These are phyloP conservation scores for Bertia moriformis DNA, from an alignment of 2,329 filamentous ascomycete genomes.

Conservation along the genomic window DNA sequence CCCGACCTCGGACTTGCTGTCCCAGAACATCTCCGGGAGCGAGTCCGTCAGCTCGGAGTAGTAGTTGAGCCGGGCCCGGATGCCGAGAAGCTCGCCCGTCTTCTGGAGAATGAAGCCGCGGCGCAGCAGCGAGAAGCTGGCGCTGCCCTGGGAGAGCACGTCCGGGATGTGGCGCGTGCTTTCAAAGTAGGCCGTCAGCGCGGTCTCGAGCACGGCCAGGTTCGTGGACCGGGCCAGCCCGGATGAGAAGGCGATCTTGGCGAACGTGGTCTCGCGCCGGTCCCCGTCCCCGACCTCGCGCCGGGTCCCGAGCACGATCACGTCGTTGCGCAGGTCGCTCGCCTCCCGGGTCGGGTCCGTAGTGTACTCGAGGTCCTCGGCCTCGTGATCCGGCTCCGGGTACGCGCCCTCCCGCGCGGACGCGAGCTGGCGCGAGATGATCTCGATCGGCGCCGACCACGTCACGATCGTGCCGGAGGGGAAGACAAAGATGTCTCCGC, in stretches of 20 bases:
- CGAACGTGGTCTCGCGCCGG: slow-evolving; percentile 50
- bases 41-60: slow-evolving; percentile 94
- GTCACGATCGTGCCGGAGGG: slow-evolving; percentile 85
- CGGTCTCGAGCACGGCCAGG: slow-evolving; percentile 75
- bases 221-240: slow-evolving; percentile 87
- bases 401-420: slow-evolving; percentile 66
- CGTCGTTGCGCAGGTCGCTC: slow-evolving; percentile 71
- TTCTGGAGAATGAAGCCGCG: slow-evolving; percentile 77
- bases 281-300: slow-evolving; percentile 28
- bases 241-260: slow-evolving; percentile 93
- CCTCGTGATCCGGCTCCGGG: slow-evolving; percentile 51
- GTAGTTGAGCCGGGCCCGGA: slow-evolving; percentile 85
- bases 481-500: slow-evolving; percentile 88
- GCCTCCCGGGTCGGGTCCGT: slow-evolving; percentile 60
- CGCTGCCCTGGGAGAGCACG: slow-evolving; percentile 55
- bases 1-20: slow-evolving; percentile 72
- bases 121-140: slow-evolving; percentile 46
- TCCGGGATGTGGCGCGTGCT: slow-evolving; percentile 71
- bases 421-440: slow-evolving; percentile 60
- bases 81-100: slow-evolving; percentile 77
- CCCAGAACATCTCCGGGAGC: slow-evolving; percentile 93
- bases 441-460: slow-evolving; percentile 71
- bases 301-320: slow-evolving; percentile 76
- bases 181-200: slow-evolving; percentile 71
- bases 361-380: slow-evolving; percentile 78